A percentile compares a stretch with the other conserved stretches of the same genome.
Conservation (phyloP, 2,329 filamentous ascomycete genomes). For the Trichoderma cornu-damae region DNA sequence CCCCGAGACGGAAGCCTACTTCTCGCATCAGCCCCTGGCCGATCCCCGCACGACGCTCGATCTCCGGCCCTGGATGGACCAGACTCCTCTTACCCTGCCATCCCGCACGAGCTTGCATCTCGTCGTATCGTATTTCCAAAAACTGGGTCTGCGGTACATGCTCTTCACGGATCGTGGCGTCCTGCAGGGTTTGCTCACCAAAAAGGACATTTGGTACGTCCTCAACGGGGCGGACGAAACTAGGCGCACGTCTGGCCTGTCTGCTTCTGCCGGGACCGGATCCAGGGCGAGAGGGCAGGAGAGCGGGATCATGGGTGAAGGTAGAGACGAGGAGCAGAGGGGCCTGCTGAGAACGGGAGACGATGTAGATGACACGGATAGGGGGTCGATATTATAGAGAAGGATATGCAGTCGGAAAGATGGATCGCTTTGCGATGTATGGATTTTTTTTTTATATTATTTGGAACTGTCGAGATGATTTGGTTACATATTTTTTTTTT, state of each 20-base stretch:
- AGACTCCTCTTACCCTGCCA: slow-evolving; percentile 88
- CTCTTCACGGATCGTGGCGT: slow-evolving; percentile 78
- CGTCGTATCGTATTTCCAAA: slow-evolving; percentile 91
- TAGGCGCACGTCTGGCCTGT: slow-evolving; percentile 37
- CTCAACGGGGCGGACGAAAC: slow-evolving; percentile 71
- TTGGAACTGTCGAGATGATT: neutral
- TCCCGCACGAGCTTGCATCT: slow-evolving; percentile 71
- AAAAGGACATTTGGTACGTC: slow-evolving; percentile 96
- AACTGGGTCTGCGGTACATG: slow-evolving; percentile 84
- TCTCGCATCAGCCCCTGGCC: slow-evolving; percentile 75
- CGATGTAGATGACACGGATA: slow-evolving; percentile 30
- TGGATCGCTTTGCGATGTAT: neutral
- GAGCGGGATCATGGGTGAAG: slow-evolving; percentile 36
- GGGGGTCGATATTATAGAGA: slow-evolving; percentile 27
- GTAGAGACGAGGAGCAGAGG: slow-evolving; percentile 38
- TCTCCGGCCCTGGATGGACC: slow-evolving; percentile 96
- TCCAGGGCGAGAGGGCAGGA: slow-evolving; percentile 24
- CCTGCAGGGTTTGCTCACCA: slow-evolving; percentile 81
- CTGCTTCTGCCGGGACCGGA: slow-evolving; percentile 13
- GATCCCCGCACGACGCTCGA: slow-evolving; percentile 77
- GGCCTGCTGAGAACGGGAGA: slow-evolving; percentile 38
- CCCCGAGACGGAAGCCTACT: slow-evolving; percentile 72
- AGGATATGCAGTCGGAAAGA: neutral
- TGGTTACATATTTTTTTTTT: no score
- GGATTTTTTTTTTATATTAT: no score